Percentiles rank a stretch among this genome's conserved stretches.
Evolutionary conservation across 2,329 filamentous ascomycete genomes (phyloP).

Genomic region (Kalmusia sp.): DNA sequence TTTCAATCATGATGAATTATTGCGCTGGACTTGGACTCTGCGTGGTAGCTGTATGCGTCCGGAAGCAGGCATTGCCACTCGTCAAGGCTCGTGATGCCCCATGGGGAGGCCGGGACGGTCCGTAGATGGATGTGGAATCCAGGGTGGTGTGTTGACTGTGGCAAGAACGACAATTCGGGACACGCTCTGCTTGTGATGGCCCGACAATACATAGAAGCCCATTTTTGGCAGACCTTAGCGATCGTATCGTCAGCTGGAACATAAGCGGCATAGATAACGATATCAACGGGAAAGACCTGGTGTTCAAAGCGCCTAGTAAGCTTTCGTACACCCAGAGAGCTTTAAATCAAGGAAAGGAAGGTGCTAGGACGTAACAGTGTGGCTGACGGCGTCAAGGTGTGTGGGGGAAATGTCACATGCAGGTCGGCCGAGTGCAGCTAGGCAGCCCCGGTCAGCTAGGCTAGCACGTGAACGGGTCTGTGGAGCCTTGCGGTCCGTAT

Average conservation of each 20-base stretch:
- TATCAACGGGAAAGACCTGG: neutral
- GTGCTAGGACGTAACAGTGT: conserved; percentile 6
- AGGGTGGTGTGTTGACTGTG: conserved; percentile 9
- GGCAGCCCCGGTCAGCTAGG: conserved; percentile 1
- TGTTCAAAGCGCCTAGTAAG: conserved; percentile 4
- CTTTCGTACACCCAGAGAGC: neutral
- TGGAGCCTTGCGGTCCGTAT: neutral
- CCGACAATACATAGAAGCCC: neutral
- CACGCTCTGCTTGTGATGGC: neutral
- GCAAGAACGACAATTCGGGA: neutral
- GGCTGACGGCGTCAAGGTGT: conserved; percentile 1
- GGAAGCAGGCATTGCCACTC: neutral
- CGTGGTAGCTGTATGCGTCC: neutral
- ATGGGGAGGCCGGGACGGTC: conserved; percentile 2
- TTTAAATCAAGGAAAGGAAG: conserved; percentile 6
- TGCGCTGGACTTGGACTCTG: neutral
- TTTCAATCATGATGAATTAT: too few species aligned
- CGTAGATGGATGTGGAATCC: neutral
- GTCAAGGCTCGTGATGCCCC: conserved; percentile 1
- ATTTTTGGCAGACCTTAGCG: neutral
- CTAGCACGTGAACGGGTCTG: conserved; percentile 3
- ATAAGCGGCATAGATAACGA: neutral
- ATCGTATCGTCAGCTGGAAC: neutral
- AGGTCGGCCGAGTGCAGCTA: neutral
- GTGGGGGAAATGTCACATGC: conserved; percentile 5